phyloP scores from a whole-genome alignment of 2,329 filamentous ascomycete genomes.

The Zasmidium citrigriseum region DNA sequence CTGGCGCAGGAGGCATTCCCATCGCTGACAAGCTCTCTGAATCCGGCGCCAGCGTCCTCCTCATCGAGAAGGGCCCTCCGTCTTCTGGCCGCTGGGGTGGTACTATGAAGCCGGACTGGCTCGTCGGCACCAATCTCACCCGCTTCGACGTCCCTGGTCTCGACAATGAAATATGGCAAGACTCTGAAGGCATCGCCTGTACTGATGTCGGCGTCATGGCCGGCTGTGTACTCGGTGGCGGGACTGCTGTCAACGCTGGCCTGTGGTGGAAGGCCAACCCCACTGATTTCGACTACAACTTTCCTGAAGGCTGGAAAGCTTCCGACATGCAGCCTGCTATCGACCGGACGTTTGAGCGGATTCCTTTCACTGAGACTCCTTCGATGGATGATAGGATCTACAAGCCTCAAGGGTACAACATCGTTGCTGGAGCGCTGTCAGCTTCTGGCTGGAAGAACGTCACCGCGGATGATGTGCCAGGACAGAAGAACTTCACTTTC shows the following conservation, averaged over 20 bases:
- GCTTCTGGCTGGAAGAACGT: conserved; percentile 65
- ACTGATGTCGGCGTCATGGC: conserved; percentile 72
- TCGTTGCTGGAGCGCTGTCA: conserved; percentile 61
- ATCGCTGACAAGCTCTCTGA: conserved; percentile 63
- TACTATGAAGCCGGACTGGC: conserved; percentile 62
- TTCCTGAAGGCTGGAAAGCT: conserved; percentile 70
- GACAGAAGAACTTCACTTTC: conserved; percentile 66
- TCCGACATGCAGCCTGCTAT: conserved; percentile 62
- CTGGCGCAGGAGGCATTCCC: conserved; percentile 64
- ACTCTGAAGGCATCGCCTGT: conserved; percentile 65
- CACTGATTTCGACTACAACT: conserved; percentile 71
- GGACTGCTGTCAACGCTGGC: conserved; percentile 66
- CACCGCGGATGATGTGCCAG: conserved; percentile 59
- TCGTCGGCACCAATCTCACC: conserved; percentile 62
- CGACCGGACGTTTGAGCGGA: conserved; percentile 65
- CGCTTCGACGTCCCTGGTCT: conserved; percentile 72
- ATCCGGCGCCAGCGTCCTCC: conserved; percentile 64
- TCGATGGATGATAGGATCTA: conserved; percentile 68
- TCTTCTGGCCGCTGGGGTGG: conserved; percentile 68
- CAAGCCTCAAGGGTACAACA: conserved; percentile 65
- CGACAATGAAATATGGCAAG: conserved; percentile 69
- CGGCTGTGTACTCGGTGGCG: conserved; percentile 69
- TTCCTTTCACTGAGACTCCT: conserved; percentile 67
- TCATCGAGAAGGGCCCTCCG: conserved; percentile 52
- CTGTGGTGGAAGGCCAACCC: conserved; percentile 68